Percentiles rank a stretch among this genome's conserved stretches.
Evolutionary conservation across 257 asterid genomes (phyloP).

Genomic region (Oldenlandia corymbosa): DNA sequence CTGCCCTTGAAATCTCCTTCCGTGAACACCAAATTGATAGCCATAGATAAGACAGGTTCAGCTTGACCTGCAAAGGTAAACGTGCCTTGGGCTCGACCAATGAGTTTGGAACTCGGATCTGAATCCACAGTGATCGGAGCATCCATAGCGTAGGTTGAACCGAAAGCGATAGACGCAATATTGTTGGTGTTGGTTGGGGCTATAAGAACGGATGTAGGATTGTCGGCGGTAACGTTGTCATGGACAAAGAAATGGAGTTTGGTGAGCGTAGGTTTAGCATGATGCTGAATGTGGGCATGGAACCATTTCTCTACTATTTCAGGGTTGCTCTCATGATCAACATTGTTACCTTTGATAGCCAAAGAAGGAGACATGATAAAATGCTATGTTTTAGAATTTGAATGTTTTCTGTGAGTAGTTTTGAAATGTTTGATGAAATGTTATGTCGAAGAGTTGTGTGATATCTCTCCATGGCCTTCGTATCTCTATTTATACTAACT

Average conservation of each 20-base stretch:
- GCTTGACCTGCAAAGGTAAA: neutral
- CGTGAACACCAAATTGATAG: neutral
- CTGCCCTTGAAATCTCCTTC: neutral
- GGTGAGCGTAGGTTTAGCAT: neutral
- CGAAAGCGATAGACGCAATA: neutral
- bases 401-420: no score
- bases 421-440: no score
- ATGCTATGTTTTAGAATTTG: no score
- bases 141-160: slow-evolving; percentile 1
- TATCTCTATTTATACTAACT: no score
- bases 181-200: neutral
- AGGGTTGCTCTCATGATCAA: neutral
- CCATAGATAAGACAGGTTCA: neutral
- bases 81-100: slow-evolving; percentile 7
- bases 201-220: neutral
- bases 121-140: neutral
- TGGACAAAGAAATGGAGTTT: slow-evolving; percentile 5
- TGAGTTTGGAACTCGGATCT: neutral
- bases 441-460: no score
- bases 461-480: no score
- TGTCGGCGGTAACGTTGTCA: neutral
- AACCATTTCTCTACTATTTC: neutral
- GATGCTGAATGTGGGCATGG: neutral
- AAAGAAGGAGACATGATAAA: no score
- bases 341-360: no score